Percentiles rank a stretch among this genome's conserved stretches.
Evolutionary conservation across 495 filamentous ascomycete genomes (phyloP).

Genomic region (Aspergillus steynii): DNA sequence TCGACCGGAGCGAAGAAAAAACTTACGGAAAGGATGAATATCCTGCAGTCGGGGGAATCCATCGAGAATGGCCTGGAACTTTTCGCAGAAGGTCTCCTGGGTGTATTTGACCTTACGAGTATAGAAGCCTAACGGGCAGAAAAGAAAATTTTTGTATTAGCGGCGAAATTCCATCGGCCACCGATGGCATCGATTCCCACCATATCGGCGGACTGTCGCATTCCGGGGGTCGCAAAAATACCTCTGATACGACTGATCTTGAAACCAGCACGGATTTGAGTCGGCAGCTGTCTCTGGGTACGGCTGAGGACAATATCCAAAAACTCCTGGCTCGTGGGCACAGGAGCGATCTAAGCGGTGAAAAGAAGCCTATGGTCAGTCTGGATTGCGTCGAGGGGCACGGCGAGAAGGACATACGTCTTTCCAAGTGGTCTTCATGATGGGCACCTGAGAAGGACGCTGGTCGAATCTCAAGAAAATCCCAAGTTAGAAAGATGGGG

Average conservation of each 20-base stretch:
- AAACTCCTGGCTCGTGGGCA: slow-evolving; percentile 93
- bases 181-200: slow-evolving; percentile 18
- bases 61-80: slow-evolving; percentile 83
- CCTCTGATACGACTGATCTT: slow-evolving; percentile 93
- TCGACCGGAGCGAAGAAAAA: slow-evolving; percentile 41
- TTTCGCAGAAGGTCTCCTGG: slow-evolving; percentile 95
- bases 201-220: neutral
- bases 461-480: slow-evolving; percentile 22
- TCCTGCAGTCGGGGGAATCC: slow-evolving; percentile 93
- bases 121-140: slow-evolving; percentile 68
- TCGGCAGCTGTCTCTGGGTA: slow-evolving; percentile 92
- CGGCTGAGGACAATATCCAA: slow-evolving; percentile 93
- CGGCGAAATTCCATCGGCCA: slow-evolving; percentile 23
- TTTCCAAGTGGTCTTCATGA: slow-evolving; percentile 75
- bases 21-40: slow-evolving; percentile 92
- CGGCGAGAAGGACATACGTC: slow-evolving; percentile 42
- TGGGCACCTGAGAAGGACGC: slow-evolving; percentile 36
- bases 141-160: slow-evolving; percentile 32
- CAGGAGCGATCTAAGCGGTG: slow-evolving; percentile 70
- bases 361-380: slow-evolving; percentile 23
- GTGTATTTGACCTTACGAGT: slow-evolving; percentile 99
- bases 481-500: slow-evolving; percentile 1
- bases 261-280: slow-evolving; percentile 94
- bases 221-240: slow-evolving; percentile 27
- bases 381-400: slow-evolving; percentile 5